Percentiles rank a stretch among this genome's conserved stretches.
phyloP scores from a whole-genome alignment of 2,329 filamentous ascomycete species.

The Aphanoascus verrucosus region DNA sequence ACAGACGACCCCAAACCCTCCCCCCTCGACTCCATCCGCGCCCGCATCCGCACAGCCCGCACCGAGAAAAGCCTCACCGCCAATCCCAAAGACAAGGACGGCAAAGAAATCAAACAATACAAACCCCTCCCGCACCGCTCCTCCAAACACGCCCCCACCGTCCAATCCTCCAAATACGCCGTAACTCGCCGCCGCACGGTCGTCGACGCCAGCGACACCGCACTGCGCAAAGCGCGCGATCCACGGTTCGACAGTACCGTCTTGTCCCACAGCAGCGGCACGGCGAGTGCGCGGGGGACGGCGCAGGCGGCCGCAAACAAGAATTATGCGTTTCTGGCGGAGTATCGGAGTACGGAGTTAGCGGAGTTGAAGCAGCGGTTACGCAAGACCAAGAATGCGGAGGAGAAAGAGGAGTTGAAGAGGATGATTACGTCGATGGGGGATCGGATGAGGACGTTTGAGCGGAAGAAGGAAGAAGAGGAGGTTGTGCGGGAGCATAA shows the following conservation, averaged over 20 bases:
- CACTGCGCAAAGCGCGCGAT: constrained; percentile 59
- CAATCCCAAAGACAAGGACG: constrained; percentile 20
- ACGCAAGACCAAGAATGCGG: constrained; percentile 54
- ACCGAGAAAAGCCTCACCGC: constrained; percentile 28
- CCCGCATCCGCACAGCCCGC: constrained; percentile 32
- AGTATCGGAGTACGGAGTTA: constrained; percentile 79
- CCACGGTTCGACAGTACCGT: constrained; percentile 71
- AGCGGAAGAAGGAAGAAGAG: constrained; percentile 58
- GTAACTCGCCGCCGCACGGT: constrained; percentile 73
- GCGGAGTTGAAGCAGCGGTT: constrained; percentile 58
- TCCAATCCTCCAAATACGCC: constrained; percentile 69
- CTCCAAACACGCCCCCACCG: constrained; percentile 81
- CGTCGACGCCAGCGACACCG: constrained; percentile 37
- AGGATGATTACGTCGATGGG: constrained; percentile 66
- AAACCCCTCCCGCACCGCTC: constrained; percentile 17
- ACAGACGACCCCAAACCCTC: constrained; percentile 1
- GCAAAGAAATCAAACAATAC: constrained; percentile 25
- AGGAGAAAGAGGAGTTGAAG: constrained; percentile 59
- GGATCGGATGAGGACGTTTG: constrained; percentile 60
- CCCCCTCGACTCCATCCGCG: constrained; percentile 30
- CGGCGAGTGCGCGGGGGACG: constrained; percentile 40
- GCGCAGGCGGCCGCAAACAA: constrained; percentile 40
- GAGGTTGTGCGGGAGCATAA: constrained; percentile 65
- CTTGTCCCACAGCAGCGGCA: constrained; percentile 26
- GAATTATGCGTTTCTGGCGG: constrained; percentile 78